Percentiles rank a stretch among this genome's conserved stretches.
Evolutionary conservation across 352 stramenopile genomes (phyloP).

Genomic region (Phytophthora hybrid): DNA sequence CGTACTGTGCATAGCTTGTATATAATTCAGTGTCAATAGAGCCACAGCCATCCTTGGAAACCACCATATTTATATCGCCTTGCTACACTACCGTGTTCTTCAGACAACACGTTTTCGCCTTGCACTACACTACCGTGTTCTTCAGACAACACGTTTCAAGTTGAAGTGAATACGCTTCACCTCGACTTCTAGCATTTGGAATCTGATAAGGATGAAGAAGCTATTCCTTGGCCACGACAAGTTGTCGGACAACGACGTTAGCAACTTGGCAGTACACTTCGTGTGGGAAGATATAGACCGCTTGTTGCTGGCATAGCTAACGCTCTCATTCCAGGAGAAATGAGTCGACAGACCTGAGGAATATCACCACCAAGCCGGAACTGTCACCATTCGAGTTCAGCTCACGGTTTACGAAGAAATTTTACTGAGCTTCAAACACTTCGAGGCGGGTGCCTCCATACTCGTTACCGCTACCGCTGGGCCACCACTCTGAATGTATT

Average conservation of each 20-base stretch:
- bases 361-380: not conserved
- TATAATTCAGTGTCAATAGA: constrained; percentile 37
- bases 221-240: not conserved
- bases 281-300: not conserved
- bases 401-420: not conserved
- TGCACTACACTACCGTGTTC: not conserved
- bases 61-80: not conserved
- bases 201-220: not conserved
- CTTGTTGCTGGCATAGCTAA: not conserved
- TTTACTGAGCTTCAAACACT: not conserved
- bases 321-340: not conserved
- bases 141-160: not conserved
- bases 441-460: not conserved
- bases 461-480: constrained; percentile 3
- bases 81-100: too few relatives aligned
- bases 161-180: not conserved
- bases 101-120: too few relatives aligned
- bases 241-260: too few relatives aligned
- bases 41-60: constrained; percentile 24
- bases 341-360: not conserved
- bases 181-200: not conserved
- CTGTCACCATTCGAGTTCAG: not conserved
- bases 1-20: constrained; percentile 38
- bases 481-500: not conserved
- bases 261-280: too few relatives aligned